phyloP scores from a whole-genome alignment of 305 asterid species.

The Fraxinus latifolia region DNA sequence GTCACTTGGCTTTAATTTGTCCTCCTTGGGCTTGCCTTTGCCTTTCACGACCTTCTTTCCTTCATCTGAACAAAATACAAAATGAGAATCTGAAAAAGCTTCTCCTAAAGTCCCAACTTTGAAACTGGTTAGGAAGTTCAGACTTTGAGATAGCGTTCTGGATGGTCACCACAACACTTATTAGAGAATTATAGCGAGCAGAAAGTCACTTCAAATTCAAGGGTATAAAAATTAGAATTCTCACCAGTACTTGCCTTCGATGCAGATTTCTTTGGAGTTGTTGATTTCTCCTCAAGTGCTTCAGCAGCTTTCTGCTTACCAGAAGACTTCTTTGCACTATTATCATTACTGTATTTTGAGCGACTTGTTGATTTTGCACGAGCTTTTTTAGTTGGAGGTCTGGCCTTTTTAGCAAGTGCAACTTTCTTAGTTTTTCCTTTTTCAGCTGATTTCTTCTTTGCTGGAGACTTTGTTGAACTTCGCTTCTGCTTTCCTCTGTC shows the following conservation, averaged over 20 bases:
- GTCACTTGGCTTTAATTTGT: slow-evolving; percentile 44
- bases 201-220: slow-evolving; percentile 12
- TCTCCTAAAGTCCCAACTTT: background rate
- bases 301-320: slow-evolving; percentile 50
- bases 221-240: slow-evolving; percentile 16
- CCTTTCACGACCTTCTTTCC: slow-evolving; percentile 55
- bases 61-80: slow-evolving; percentile 21
- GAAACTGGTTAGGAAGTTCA: slow-evolving; percentile 22
- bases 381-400: slow-evolving; percentile 48
- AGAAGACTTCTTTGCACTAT: slow-evolving; percentile 52
- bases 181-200: background rate
- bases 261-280: slow-evolving; percentile 51
- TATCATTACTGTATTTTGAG: slow-evolving; percentile 37
- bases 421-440: slow-evolving; percentile 42
- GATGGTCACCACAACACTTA: slow-evolving; percentile 11
- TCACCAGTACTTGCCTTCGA: slow-evolving; percentile 62
- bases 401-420: slow-evolving; percentile 37
- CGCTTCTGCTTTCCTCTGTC: slow-evolving; percentile 37
- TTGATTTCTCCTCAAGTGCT: slow-evolving; percentile 42
- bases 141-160: slow-evolving; percentile 15
- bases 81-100: background rate
- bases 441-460: slow-evolving; percentile 33
- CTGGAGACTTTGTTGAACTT: slow-evolving; percentile 21
- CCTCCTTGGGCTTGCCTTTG: slow-evolving; percentile 48
- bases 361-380: slow-evolving; percentile 52